Evolutionary conservation across 768 basidiomycete genomes (phyloP), one percentile per base, ranked within the genome.

Genomic region (Pleurotus citrinopileatus): DNA sequence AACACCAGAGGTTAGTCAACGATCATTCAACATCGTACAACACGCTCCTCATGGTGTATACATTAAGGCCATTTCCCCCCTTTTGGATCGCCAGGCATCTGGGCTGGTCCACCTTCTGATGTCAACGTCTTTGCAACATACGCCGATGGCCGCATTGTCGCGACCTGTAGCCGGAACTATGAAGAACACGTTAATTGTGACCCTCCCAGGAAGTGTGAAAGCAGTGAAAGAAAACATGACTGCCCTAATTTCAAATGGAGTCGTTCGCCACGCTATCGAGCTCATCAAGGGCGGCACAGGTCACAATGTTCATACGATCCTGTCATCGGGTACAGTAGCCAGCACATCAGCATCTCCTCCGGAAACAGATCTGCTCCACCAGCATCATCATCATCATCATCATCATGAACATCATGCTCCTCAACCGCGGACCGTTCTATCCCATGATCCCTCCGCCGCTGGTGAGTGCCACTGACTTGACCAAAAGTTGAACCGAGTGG

Each of bases 161-260:
- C 82, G 93, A 4, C 93, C 92, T 1, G 75, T 94, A 13, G 91
- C 89, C 3, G 93, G 93, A 2, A 87, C 83, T 6, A 69, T 85
- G 56, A 75, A 72, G 22, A 76, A 76, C 48, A 86, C 84, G 0
- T 76, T 96, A 19, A 71, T 96, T 22, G 76, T 89, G 17, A 92
- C 90, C 0, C 82, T 95, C 8, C 94, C 93, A 0, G 93, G 93
- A 2, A 91, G 89, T 60, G 80, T 86, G 34, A 93, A 90, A 62
- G 93, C 90, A 2, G 92, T 93, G 36, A 84, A 76, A 57, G 93
- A 96, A 62, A 90, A 85, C 61, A 63, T 92, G 54, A 78, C 80
- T 1, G 77, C 78, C 0, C 72, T 94, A 25, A 70, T 94, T 4
- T 65, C 70, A 12, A 74, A 67, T 4, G 82, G 80, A 4, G 72